These are phyloP conservation scores for Aschersonia sp. DNA, from an alignment of 2,329 filamentous ascomycete genomes.

Conservation along the genomic window DNA sequence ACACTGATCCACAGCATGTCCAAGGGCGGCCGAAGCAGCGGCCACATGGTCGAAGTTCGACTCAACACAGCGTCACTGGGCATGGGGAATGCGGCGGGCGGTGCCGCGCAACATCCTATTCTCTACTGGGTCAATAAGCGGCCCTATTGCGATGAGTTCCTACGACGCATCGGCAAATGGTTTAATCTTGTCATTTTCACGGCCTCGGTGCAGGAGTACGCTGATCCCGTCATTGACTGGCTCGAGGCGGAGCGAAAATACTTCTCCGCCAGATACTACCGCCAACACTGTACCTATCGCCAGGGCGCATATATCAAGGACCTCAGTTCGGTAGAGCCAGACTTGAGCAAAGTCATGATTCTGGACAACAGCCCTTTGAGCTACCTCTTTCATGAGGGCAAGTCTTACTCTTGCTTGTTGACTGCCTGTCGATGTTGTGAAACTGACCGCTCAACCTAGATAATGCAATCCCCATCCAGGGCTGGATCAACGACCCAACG, in stretches of 20 bases:
- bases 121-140: slow-evolving; percentile 98
- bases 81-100: slow-evolving; percentile 46
- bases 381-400: slow-evolving; percentile 97
- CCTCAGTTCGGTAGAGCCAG: slow-evolving; percentile 86
- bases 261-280: slow-evolving; percentile 85
- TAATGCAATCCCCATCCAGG: slow-evolving; percentile 97
- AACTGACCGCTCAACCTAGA: slow-evolving; percentile 35
- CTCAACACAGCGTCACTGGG: slow-evolving; percentile 59
- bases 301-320: slow-evolving; percentile 98
- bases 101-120: slow-evolving; percentile 74
- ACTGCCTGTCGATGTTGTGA: background rate
- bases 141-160: slow-evolving; percentile 90
- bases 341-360: slow-evolving; percentile 97
- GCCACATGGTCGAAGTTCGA: slow-evolving; percentile 97
- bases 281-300: slow-evolving; percentile 90
- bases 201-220: slow-evolving; percentile 94
- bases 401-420: slow-evolving; percentile 11
- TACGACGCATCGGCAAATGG: slow-evolving; percentile 89
- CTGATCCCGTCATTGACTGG: slow-evolving; percentile 98
- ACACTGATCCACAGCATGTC: slow-evolving; percentile 97
- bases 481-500: slow-evolving; percentile 97
- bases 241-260: slow-evolving; percentile 93
- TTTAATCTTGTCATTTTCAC: slow-evolving; percentile 96
- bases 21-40: slow-evolving; percentile 82
- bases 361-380: slow-evolving; percentile 96